Conservation (phyloP, 306 rosid species). For the Neltuma alba region DNA sequence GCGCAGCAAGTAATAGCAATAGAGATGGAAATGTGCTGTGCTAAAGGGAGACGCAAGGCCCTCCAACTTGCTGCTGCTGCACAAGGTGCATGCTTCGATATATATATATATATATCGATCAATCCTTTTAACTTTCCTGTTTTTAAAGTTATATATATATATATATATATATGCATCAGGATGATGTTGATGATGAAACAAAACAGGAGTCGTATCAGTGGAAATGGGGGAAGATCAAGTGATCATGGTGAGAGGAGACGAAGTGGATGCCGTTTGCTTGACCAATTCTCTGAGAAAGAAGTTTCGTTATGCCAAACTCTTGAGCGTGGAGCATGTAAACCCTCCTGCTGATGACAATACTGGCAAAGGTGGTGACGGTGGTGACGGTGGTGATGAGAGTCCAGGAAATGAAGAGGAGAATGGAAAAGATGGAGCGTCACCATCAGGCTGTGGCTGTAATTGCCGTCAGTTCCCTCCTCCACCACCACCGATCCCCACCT, state of each 20-base stretch:
- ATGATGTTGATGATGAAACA: neutral
- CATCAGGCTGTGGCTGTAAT: neutral
- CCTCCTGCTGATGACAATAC: neutral
- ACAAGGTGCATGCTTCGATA: slow-evolving; percentile 19
- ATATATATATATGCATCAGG: no score
- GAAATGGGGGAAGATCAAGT: slow-evolving; percentile 26
- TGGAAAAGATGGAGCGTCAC: neutral
- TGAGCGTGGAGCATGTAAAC: neutral
- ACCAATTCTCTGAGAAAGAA: slow-evolving; percentile 6
- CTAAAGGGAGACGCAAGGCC: slow-evolving; percentile 44
- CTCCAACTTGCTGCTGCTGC: slow-evolving; percentile 38
- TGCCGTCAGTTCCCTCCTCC: neutral
- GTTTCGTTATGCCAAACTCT: neutral
- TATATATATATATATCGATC: no score
- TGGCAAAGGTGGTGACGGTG: neutral
- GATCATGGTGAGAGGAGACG: slow-evolving; percentile 30
- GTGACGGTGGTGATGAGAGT: no score
- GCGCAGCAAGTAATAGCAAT: slow-evolving; percentile 43
- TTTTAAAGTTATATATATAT: no score
- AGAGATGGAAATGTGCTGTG: slow-evolving; percentile 38
- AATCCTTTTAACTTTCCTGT: neutral
- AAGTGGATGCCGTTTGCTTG: slow-evolving; percentile 1
- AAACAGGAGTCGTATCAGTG: slow-evolving; percentile 36
- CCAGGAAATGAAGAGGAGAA: no score
- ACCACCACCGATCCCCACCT: neutral